Evolutionary conservation across 768 basidiomycete species (phyloP), one percentile per base, ranked within the genome.

Genomic region (Agaricus sinodeliciosus): DNA sequence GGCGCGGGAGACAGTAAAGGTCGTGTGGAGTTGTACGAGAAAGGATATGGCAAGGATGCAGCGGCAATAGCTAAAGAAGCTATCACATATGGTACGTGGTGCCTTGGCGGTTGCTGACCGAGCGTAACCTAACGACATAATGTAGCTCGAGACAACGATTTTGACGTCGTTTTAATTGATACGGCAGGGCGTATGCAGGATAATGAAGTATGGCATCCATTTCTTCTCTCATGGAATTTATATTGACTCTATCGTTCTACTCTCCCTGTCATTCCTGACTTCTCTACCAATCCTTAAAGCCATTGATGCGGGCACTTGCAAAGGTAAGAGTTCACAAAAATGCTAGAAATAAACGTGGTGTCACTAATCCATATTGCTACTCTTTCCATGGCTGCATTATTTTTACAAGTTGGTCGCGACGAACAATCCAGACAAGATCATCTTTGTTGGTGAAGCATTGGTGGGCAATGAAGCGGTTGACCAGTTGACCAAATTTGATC

Each of bases 101-200:
- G 6, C 26, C 22, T 44, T 15, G 43, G 25, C 22, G 26, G 26
- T 44, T 19, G 7, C 43, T 44, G 22, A 44, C 26, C 27, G 8
- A 27, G 22, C 9, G 43, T 54, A 18, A 12, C 12, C 49, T 50
- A 18, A 19, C 28, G 19, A n/a, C 15, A 37, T 18, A 11, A 18
- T 44, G 15, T 63, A 96, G 94, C 83, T 28, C 86, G 84, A 58
- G 91, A 94, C 60, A 86, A 88, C 56, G 82, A 85, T 56, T 97
- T 96, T 65, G 96, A 99, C 61, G 94, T 98, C 19, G 95, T 99
- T 5, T 75, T 99, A 42, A 92, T 99, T 61, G 96, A 99, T 66
- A 98, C 96, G 1, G 96, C 96, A 16, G 96, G 96, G 1, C 80
- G 95, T 49, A 98, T 98, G 96, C 96, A 99, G 67, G 96, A 98